Base-by-base conservation (phyloP, 2,329 filamentous ascomycete genomes). In the Aspergillus pseudonomiae region DNA sequence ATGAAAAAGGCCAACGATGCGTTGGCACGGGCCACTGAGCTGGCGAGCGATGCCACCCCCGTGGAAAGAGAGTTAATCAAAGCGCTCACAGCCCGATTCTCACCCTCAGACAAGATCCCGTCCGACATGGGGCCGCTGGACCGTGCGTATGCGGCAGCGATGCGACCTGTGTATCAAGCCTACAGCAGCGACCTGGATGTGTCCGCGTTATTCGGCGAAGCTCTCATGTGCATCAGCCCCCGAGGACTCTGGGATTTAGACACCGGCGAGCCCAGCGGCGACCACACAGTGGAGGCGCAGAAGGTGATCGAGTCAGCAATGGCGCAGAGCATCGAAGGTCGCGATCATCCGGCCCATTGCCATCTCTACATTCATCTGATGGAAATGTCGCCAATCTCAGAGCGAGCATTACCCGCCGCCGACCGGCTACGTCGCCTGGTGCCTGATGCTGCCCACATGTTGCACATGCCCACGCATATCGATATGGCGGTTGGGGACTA, bases 381-480 rank as follows among this genome's bases (percentile, higher is more conserved):
- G 83, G 90, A 93, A 71, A 92, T 92, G 90, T 92, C 89, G 0
- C 78, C 81, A 0, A 82, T 79, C 0, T 89, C 90, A 0, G 90
- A 91, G 71, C 73, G 75, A 1, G 90, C 88, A 1, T 73, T 91
- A 11, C 79, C 84, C 0, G 80, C 85, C 0, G 89, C 89, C 14
- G 84, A 92, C 70, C 79, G 66, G 28, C 81, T 93, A 14, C 86
- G 90, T 21, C 82, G 80, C 9, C 82, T 92, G 1, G 84, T 89
- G 0, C 89, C 89, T 0, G 89, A 92, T 70, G 83, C 86, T 0
- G 89, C 89, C 0, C 90, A 93, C 72, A 79, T 92, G 0, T 82
- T 87, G 41, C 90, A 92, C 72, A 94, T 94, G 91, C 90, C 91
- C 0, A 88, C 87, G 0, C 91, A 94, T 73, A 82, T 93, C 28